phyloP scores from a whole-genome alignment of 352 stramenopile species.

The Nothophytophthora sp. region DNA sequence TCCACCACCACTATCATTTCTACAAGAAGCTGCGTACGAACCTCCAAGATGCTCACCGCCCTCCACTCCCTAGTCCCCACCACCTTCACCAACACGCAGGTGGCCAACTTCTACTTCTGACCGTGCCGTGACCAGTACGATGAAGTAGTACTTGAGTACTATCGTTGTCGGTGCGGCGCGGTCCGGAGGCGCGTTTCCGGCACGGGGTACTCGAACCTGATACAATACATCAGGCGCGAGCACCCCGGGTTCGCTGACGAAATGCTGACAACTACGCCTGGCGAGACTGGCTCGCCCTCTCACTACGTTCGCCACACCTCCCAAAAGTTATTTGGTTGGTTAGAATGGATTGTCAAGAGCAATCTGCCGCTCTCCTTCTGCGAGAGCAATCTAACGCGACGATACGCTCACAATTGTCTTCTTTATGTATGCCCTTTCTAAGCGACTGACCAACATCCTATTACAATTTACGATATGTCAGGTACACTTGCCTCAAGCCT shows the following conservation, averaged over 20 bases:
- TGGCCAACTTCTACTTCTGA: background rate
- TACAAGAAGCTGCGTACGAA: too few species aligned
- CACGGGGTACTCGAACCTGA: background rate
- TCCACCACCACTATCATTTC: too few species aligned
- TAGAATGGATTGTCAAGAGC: background rate
- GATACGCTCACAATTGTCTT: background rate
- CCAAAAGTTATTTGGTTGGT: background rate
- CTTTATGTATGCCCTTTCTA: background rate
- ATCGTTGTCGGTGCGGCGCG: constrained; percentile 1
- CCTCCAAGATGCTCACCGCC: too few species aligned
- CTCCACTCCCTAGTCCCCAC: too few species aligned
- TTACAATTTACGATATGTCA: background rate
- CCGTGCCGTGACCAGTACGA: constrained; percentile 3
- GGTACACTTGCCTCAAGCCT: background rate
- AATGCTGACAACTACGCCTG: background rate
- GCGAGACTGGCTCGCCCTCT: background rate
- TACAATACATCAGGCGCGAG: background rate
- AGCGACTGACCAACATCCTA: too few species aligned
- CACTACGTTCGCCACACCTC: background rate
- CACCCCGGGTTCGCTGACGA: background rate
- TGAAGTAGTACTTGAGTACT: background rate
- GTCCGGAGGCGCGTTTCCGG: too few species aligned
- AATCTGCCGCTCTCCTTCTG: background rate
- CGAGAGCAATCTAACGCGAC: background rate
- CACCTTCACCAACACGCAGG: background rate